Percentiles rank a stretch among this genome's conserved stretches.
These are phyloP conservation scores for Baorangia bicolor DNA, from an alignment of 768 basidiomycete genomes.

Conservation along the genomic window DNA sequence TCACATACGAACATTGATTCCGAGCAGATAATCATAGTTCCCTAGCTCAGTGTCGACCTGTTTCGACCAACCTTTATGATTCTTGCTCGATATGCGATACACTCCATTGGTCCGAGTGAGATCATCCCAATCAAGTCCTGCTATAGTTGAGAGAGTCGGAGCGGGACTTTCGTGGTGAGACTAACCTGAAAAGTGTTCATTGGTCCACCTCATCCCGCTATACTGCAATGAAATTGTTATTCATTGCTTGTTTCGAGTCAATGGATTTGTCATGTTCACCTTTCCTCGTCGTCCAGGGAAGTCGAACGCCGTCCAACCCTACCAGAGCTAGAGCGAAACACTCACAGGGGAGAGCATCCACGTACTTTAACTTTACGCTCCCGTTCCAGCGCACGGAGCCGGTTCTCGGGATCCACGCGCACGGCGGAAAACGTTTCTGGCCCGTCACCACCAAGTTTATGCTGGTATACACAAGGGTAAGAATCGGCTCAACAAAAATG, in stretches of 20 bases:
- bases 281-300: conserved; percentile 76
- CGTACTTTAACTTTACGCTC: conserved; percentile 66
- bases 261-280: conserved; percentile 39
- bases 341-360: background rate
- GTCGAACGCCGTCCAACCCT: conserved; percentile 88
- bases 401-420: conserved; percentile 67
- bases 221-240: conserved; percentile 45
- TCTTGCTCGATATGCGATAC: conserved; percentile 66
- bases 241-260: background rate
- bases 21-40: conserved; percentile 84
- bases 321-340: conserved; percentile 1
- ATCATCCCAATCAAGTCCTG: conserved; percentile 86
- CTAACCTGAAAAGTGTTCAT: conserved; percentile 77
- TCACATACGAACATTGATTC: conserved; percentile 54
- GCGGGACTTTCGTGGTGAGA: background rate
- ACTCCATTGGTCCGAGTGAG: conserved; percentile 59
- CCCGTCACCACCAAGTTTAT: conserved; percentile 84
- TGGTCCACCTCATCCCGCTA: conserved; percentile 68
- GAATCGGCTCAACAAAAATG: background rate
- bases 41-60: conserved; percentile 82
- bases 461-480: conserved; percentile 40
- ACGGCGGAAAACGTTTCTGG: conserved; percentile 67
- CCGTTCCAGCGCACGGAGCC: conserved; percentile 58
- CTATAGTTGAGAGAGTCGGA: background rate
- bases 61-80: conserved; percentile 77